Evolutionary conservation across 257 asterid genomes (phyloP).

Genomic region (Echites panduratus): DNA sequence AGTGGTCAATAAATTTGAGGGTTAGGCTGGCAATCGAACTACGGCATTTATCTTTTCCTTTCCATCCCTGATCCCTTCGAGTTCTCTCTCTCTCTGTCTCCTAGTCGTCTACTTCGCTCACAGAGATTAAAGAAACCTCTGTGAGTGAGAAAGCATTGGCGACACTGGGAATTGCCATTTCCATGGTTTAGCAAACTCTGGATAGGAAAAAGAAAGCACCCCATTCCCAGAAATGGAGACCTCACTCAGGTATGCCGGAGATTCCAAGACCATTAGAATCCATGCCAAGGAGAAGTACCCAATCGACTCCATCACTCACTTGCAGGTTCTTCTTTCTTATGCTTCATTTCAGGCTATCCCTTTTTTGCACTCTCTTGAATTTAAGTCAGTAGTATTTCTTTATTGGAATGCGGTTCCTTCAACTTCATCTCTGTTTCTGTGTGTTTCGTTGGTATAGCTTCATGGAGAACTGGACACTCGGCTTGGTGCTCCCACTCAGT

Average conservation of each 20-base stretch:
- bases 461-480: slow-evolving; percentile 84
- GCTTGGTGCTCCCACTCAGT: slow-evolving; percentile 58
- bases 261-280: slow-evolving; percentile 64
- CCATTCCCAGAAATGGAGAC: slow-evolving; percentile 62
- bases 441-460: slow-evolving; percentile 23
- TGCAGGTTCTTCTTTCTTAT: slow-evolving; percentile 64
- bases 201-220: no score
- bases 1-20: not conserved
- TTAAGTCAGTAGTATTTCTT: no score
- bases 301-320: slow-evolving; percentile 35
- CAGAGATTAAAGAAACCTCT: not conserved
- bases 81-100: no score
- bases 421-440: not conserved
- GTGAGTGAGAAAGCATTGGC: not conserved
- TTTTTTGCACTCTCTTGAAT: no score
- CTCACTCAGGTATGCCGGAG: slow-evolving; percentile 69
- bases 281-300: slow-evolving; percentile 82
- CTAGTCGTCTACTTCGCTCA: not conserved
- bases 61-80: no score
- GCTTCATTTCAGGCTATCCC: no score
- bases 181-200: not conserved
- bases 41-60: no score
- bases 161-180: not conserved
- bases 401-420: not conserved
- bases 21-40: not conserved